A percentile compares a stretch with the other conserved stretches of the same genome.
These are phyloP conservation scores for Saururus chinensis DNA, from an alignment of 164 flowering plant genomes.

Conservation along the genomic window DNA sequence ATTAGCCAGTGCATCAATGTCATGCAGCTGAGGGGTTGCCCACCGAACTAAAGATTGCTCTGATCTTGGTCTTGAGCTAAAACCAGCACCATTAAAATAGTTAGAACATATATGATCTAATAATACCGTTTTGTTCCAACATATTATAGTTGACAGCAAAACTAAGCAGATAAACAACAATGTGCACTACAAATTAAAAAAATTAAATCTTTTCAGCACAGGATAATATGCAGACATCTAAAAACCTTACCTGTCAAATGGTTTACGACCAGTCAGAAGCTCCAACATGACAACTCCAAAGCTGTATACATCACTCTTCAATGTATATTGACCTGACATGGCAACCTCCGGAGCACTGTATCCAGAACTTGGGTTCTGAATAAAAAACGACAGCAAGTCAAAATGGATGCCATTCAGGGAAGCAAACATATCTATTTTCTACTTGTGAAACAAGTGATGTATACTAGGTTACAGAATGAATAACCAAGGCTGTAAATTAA, in stretches of 20 bases:
- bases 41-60: constrained; percentile 96
- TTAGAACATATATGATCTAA: neutral
- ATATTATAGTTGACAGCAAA: neutral
- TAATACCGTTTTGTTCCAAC: neutral
- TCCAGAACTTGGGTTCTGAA: constrained; percentile 24
- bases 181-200: too few species aligned
- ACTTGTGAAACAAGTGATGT: neutral
- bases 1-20: constrained; percentile 83
- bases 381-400: neutral
- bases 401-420: neutral
- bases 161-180: neutral
- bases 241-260: constrained; percentile 65
- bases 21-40: constrained; percentile 99
- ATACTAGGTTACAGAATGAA: neutral
- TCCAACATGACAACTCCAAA: constrained; percentile 98
- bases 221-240: neutral
- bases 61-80: constrained; percentile 74
- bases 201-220: too few species aligned
- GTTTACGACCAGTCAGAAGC: constrained; percentile 87
- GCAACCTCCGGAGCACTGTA: constrained; percentile 86
- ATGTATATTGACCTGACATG: constrained; percentile 80
- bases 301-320: constrained; percentile 90
- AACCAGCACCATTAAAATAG: neutral
- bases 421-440: too few species aligned
- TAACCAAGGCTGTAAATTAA: neutral